Base-by-base conservation (phyloP, 2,329 filamentous ascomycete species). In the Aspergillus japonicus region DNA sequence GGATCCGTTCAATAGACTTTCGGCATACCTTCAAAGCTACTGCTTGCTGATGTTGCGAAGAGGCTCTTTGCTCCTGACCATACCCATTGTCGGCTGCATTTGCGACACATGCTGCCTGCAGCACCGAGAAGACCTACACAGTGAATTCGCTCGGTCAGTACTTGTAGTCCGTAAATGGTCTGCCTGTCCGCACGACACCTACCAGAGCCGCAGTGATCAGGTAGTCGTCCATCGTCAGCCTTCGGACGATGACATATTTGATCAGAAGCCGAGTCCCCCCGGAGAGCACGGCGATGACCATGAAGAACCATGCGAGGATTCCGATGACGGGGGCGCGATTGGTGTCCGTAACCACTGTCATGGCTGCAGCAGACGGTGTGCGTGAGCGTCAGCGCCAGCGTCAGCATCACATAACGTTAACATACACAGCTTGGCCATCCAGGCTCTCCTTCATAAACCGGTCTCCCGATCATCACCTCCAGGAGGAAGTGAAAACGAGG, bases 251-350 rank as follows among this genome's bases (percentile, higher is more conserved):
- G 16, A 19, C 39, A 54, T 54, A 54, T 29, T 54, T 54, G 24
- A 54, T 31, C 1, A 24, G 11, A 11, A 54, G 52, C n/a, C 52
- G 52, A 24, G 35, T 39, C 21, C 24, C 24, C n/a, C 52, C 52
- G 14, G 52, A 24, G n/a, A 54, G 31, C 12, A 16, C 31, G 24
- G 52, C 26, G 21, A 54, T 47, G 1, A 54, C 52, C 14, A 47
- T 12, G 14, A 54, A 33, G 14, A 54, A 39, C 52, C 39, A 54
- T n/a, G 52, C 39, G 3, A 54, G 24, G 16, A 54, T 47, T 19
- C 52, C 52, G 10, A 54, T 54, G 24, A 54, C 19, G 16, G 52
- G 52, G 2, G 52, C 44, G n/a, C 52, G 52, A 23, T 54, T 54
- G 12, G 24, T 21, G 16, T 47, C 39, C 10, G 52, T 54, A 26